Base-by-base conservation (phyloP, 306 rosid genomes). In the Spatholobus suberectus region DNA sequence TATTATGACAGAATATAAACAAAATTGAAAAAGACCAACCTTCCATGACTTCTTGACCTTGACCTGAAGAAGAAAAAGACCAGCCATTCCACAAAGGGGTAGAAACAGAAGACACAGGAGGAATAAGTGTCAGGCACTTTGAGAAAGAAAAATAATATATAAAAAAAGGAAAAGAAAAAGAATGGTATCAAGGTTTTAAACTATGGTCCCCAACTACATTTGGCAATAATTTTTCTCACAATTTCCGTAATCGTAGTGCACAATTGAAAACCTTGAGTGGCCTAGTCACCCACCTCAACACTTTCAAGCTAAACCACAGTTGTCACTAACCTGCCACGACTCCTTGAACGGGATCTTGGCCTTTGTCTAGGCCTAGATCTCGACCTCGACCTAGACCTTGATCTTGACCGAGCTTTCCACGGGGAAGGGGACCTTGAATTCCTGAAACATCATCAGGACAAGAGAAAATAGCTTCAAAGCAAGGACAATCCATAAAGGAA, bases 401-500 rank as follows among this genome's bases (percentile, higher is more conserved):
- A 88, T 51, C 87, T 81, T 2, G 91, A 91, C 73, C 81, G 97
- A 75, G 90, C 92, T 89, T 89, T 84, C 91, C 88, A 79, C 0
- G 93, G 94, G 41, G 97, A 88, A 54, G 92, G 93, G 41, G 97
- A 91, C 63, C 84, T 89, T 51, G 98, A 92, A 77, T 76, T 54
- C 85, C 98, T 94, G 89, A 23, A 44, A 63, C 11, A 81, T 29
- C 71, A 78, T 70, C 43, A 54, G 5, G 61, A 2, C 24, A 44
- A 51, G 14, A 54, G 11, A 24, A 68, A 47, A 66, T 0, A 44
- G 9, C 83, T 35, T 62, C 21, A 63, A 23, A 66, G 26, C 11
- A 38, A 23, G 46, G 27, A 78, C 0, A 38, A 21, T 23, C 10
- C 37, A 46, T 59, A 26, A 23, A 49, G 20, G 3, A 29, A 34